A percentile compares a stretch with the other conserved stretches of the same genome.
phyloP scores from a whole-genome alignment of 176 grass and related monocot genomes.

The Ampelocalamus luodianensis region DNA sequence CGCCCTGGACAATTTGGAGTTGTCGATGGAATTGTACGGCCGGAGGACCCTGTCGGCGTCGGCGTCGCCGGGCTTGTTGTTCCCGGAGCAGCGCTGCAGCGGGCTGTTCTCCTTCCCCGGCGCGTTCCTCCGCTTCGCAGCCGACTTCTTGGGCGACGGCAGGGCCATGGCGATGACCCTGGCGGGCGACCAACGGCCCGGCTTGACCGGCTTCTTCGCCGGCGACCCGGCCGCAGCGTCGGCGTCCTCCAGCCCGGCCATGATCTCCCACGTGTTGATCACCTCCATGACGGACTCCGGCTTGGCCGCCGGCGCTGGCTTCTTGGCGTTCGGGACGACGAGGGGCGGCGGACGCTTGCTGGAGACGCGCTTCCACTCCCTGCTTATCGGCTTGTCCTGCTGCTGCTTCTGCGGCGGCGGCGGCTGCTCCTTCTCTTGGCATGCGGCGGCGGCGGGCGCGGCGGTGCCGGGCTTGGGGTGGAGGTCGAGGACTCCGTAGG shows the following conservation, averaged over 20 bases:
- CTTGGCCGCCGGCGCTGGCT: conserved; percentile 21
- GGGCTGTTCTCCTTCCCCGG: conserved; percentile 91
- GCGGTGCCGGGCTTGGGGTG: conserved; percentile 38
- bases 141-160: conserved; percentile 59
- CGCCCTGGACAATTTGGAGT: conserved; percentile 65
- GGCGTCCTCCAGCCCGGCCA: conserved; percentile 78
- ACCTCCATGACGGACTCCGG: conserved; percentile 68
- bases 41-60: conserved; percentile 57
- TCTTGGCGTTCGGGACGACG: conserved; percentile 56
- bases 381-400: conserved; percentile 67
- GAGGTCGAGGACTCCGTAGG: conserved; percentile 88
- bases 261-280: conserved; percentile 92
- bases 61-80: conserved; percentile 42
- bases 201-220: conserved; percentile 64
- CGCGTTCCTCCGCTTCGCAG: conserved; percentile 46
- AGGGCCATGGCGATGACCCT: conserved; percentile 52
- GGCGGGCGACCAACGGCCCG: conserved; percentile 65
- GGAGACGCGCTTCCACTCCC: conserved; percentile 57
- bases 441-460: background rate
- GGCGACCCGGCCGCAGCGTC: conserved; percentile 54
- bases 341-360: conserved; percentile 53
- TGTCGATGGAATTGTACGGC: conserved; percentile 79
- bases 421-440: conserved; percentile 30
- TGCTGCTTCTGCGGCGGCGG: background rate
- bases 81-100: conserved; percentile 52